These are phyloP conservation scores for Crithidia mellificae DNA, from an alignment of 208 protist species.

Conservation along the genomic window DNA sequence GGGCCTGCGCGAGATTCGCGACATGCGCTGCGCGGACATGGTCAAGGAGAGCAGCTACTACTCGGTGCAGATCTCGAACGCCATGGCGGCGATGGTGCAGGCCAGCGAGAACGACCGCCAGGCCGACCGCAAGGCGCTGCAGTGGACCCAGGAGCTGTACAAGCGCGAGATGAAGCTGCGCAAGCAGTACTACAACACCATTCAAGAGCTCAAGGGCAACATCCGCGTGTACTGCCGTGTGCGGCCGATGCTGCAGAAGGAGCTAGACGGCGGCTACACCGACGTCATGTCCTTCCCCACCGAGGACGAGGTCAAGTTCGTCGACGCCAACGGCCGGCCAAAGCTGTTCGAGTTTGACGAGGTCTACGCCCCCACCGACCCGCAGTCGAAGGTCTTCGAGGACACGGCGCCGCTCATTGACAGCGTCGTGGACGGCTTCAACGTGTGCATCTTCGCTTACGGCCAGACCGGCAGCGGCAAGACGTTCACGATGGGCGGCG, in stretches of 20 bases:
- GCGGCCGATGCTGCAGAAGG: conserved; percentile 84
- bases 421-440: conserved; percentile 93
- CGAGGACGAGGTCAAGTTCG: conserved; percentile 82
- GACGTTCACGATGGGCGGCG: conserved; percentile 90
- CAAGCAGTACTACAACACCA: conserved; percentile 93
- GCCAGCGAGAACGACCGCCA: conserved; percentile 71
- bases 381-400: conserved; percentile 89
- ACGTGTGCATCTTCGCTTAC: conserved; percentile 95
- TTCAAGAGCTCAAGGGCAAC: conserved; percentile 93
- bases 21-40: conserved; percentile 67
- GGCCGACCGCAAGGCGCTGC: conserved; percentile 74
- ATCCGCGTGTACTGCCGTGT: conserved; percentile 95
- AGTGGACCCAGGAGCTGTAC: conserved; percentile 90
- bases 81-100: conserved; percentile 75
- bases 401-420: conserved; percentile 93
- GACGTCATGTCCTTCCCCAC: conserved; percentile 82
- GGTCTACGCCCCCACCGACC: conserved; percentile 76
- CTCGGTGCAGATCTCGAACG: conserved; percentile 65
- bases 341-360: conserved; percentile 94
- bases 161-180: conserved; percentile 91
- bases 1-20: conserved; percentile 67
- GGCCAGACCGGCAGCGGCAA: conserved; percentile 93
- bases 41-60: conserved; percentile 67
- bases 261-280: conserved; percentile 68
- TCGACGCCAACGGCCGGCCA: conserved; percentile 66